Percentiles rank a stretch among this genome's conserved stretches.
These are phyloP conservation scores for Benincasa hispida DNA, from an alignment of 306 rosid species.

Conservation along the genomic window DNA sequence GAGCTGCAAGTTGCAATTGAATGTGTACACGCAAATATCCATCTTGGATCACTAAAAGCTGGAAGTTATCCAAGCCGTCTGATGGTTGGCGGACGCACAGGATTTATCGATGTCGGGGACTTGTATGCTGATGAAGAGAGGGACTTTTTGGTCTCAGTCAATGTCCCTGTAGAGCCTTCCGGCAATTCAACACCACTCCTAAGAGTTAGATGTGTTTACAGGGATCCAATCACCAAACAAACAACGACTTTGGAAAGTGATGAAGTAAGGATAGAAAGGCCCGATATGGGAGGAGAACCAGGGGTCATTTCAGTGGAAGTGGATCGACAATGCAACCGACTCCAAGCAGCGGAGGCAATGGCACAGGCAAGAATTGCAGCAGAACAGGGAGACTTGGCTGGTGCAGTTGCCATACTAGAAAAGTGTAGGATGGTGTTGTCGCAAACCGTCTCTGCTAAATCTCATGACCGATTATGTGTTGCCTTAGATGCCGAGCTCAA, in stretches of 20 bases:
- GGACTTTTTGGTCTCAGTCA: constrained; percentile 73
- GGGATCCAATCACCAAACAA: constrained; percentile 72
- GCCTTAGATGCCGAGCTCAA: constrained; percentile 93
- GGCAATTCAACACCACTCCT: constrained; percentile 50
- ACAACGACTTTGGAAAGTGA: constrained; percentile 39
- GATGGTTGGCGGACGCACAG: constrained; percentile 42
- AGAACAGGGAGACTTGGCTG: constrained; percentile 62
- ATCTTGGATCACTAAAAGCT: constrained; percentile 55
- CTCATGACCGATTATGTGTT: constrained; percentile 59
- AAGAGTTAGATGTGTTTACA: constrained; percentile 63
- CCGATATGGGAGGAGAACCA: constrained; percentile 28
- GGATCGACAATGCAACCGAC: constrained; percentile 82
- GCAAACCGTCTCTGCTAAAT: constrained; percentile 54
- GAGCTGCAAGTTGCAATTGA: constrained; percentile 74
- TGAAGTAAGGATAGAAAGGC: constrained; percentile 65
- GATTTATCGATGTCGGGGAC: constrained; percentile 72
- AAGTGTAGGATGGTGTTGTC: constrained; percentile 50
- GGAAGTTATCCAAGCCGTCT: constrained; percentile 75
- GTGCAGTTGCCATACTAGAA: constrained; percentile 66
- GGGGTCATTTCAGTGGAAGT: constrained; percentile 71
- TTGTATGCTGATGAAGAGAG: constrained; percentile 95
- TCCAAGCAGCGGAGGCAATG: constrained; percentile 91
- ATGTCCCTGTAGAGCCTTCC: constrained; percentile 46
- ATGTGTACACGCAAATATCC: constrained; percentile 37
- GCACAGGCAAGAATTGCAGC: constrained; percentile 69